A percentile compares a stretch with the other conserved stretches of the same genome.
These are phyloP conservation scores for Heritiera fomes DNA, from an alignment of 345 rosid genomes.

Conservation along the genomic window DNA sequence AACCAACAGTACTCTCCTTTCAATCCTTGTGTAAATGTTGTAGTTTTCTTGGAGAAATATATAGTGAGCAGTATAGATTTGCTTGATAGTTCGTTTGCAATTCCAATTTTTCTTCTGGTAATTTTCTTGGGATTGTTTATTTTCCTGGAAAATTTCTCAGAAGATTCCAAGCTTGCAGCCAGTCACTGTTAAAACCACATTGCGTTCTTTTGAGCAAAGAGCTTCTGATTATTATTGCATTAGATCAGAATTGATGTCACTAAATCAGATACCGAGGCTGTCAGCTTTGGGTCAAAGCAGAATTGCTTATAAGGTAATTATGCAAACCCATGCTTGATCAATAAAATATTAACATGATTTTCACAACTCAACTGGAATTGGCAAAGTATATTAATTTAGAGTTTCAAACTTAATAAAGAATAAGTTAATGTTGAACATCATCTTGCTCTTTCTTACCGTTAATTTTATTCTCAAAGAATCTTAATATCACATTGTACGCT, in stretches of 20 bases:
- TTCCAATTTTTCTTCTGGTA: background rate
- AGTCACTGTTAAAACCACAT: background rate
- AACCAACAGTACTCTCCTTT: background rate
- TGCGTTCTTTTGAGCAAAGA: background rate
- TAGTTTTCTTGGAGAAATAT: background rate
- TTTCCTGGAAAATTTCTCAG: background rate
- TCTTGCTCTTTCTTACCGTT: too few species aligned
- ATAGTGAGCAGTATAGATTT: background rate
- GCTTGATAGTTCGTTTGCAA: background rate
- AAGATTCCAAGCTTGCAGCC: background rate
- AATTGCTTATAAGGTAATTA: background rate
- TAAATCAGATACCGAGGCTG: background rate
- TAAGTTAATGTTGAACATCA: background rate
- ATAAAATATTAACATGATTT: too few species aligned
- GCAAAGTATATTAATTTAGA: too few species aligned
- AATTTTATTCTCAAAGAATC: too few species aligned
- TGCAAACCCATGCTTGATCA: too few species aligned
- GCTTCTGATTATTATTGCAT: background rate
- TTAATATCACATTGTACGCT: background rate
- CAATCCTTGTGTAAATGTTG: background rate
- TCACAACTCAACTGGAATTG: too few species aligned
- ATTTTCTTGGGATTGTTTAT: conserved; percentile 11
- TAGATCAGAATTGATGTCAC: background rate
- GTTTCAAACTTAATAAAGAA: background rate
- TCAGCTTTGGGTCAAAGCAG: background rate